These are phyloP conservation scores for Phyllostachys edulis DNA, from an alignment of 176 grass and related monocot species.

Conservation along the genomic window DNA sequence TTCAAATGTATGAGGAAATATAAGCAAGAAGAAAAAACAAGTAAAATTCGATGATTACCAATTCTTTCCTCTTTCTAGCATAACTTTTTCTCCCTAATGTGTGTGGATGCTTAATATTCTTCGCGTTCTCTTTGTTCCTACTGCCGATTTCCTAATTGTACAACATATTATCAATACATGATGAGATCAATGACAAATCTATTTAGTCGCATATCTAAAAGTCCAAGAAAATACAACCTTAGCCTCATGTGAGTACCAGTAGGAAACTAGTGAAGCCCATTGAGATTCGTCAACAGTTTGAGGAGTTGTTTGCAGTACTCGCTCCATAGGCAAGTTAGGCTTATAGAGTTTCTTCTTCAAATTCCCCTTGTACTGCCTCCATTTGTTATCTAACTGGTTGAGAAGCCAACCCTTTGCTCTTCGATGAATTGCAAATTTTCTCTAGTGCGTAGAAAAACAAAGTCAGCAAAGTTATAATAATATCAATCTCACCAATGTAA, in stretches of 20 bases:
- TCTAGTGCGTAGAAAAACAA: background rate
- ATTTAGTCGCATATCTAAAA: background rate
- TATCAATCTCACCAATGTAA: background rate
- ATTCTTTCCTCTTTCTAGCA: background rate
- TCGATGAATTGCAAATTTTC: background rate
- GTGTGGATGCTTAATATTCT: background rate
- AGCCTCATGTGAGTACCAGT: background rate
- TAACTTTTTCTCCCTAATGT: background rate
- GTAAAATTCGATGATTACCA: background rate
- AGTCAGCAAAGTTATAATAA: background rate
- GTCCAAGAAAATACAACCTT: background rate
- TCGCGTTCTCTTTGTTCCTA: background rate
- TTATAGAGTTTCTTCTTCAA: background rate
- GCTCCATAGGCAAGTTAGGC: background rate
- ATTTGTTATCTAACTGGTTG: background rate
- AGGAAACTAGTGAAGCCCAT: background rate
- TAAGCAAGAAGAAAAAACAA: background rate
- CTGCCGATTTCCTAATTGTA: background rate
- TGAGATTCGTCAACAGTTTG: background rate
- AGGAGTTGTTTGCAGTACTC: background rate
- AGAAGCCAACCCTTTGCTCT: background rate
- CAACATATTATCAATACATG: background rate
- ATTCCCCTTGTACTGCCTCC: background rate
- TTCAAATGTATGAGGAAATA: background rate
- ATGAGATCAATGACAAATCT: background rate